phyloP scores from a whole-genome alignment of 2,329 filamentous ascomycete species.

The Parafenestella ontariensis region DNA sequence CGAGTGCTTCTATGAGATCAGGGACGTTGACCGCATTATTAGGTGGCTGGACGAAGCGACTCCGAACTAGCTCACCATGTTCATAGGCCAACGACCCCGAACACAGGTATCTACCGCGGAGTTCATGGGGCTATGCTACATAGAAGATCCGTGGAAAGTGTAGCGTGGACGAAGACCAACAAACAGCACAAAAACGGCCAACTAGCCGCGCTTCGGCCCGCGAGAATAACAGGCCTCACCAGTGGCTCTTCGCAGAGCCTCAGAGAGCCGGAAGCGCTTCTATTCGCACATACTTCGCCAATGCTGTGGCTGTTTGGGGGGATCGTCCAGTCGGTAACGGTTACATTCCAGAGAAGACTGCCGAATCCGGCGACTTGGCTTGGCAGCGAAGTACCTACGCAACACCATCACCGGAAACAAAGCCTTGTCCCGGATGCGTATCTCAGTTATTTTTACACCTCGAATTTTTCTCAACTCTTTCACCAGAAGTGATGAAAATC shows the following conservation, averaged over 20 bases:
- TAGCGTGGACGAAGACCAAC: not conserved
- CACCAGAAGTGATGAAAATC: not conserved
- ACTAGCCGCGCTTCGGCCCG: not conserved
- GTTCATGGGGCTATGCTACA: not conserved
- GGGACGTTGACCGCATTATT: conserved; percentile 25
- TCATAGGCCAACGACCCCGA: not conserved
- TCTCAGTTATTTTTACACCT: conserved; percentile 17
- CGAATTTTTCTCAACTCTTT: conserved; percentile 10
- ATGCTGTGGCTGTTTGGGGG: not conserved
- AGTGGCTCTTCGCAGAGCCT: not conserved
- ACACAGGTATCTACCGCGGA: not conserved
- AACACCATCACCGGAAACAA: conserved; percentile 23
- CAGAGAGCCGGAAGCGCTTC: not conserved
- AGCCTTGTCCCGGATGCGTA: conserved; percentile 24
- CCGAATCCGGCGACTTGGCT: conserved; percentile 24
- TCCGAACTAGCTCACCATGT: conserved; percentile 2
- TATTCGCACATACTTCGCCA: not conserved
- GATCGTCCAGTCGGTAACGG: not conserved
- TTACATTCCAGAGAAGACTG: conserved; percentile 32
- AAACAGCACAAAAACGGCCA: not conserved
- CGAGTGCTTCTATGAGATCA: conserved; percentile 29
- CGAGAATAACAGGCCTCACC: not conserved
- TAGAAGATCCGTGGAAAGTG: not conserved
- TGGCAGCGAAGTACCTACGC: conserved; percentile 4
- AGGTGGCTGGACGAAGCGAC: conserved; percentile 11